A percentile compares a stretch with the other conserved stretches of the same genome.
phyloP scores from a whole-genome alignment of 176 grass and related monocot species.

The Raddia guianensis region DNA sequence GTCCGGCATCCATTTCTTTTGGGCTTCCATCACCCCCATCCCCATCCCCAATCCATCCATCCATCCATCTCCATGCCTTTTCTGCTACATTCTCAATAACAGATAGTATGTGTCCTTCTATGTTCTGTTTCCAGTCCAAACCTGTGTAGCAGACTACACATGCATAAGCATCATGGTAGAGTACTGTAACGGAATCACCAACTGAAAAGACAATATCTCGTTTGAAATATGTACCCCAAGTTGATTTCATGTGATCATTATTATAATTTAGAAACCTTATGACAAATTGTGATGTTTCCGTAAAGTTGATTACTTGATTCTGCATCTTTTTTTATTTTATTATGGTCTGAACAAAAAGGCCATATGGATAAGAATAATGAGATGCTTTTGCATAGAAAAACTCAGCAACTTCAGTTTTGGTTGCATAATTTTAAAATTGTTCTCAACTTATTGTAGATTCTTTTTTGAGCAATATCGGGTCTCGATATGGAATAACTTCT shows the following conservation, averaged over 20 bases:
- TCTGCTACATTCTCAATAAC: neutral
- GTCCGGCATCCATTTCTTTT: neutral
- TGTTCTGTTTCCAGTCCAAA: neutral
- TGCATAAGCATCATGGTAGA: constrained; percentile 9
- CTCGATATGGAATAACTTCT: constrained; percentile 75
- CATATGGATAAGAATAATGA: constrained; percentile 2
- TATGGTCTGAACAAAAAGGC: neutral
- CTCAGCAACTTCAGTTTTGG: constrained; percentile 30
- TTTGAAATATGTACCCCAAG: constrained; percentile 1
- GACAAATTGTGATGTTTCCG: neutral
- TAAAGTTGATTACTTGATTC: neutral
- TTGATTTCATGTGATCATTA: constrained; percentile 21
- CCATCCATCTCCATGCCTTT: neutral
- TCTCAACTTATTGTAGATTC: constrained; percentile 52
- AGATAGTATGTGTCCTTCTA: neutral
- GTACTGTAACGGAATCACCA: neutral
- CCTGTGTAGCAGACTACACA: neutral
- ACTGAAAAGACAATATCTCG: constrained; percentile 22
- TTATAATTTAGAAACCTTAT: constrained; percentile 6
- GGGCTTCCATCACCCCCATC: neutral
- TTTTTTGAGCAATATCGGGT: constrained; percentile 84
- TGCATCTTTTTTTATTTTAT: neutral
- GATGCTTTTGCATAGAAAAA: constrained; percentile 23
- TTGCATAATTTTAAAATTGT: constrained; percentile 19
- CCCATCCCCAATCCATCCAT: too few relatives aligned